A percentile compares a stretch with the other conserved stretches of the same genome.
Evolutionary conservation across 202 grass and related monocot species (phyloP).

Genomic region (Panicum hallii): DNA sequence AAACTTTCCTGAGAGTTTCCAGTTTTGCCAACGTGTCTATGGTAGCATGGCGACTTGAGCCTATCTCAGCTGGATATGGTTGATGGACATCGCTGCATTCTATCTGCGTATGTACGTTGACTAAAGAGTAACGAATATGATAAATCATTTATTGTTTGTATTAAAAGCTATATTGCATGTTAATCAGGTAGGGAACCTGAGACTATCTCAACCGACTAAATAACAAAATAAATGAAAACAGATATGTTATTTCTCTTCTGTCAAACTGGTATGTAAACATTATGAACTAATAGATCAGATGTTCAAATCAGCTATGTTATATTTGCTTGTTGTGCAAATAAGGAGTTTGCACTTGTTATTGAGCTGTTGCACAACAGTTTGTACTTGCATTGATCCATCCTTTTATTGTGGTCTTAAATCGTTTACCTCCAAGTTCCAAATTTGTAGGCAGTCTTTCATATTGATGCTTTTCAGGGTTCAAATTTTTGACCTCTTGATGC

Average conservation of each 20-base stretch:
- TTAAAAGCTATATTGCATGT: constrained; percentile 22
- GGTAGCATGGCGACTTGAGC: constrained; percentile 6
- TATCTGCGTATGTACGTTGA: constrained; percentile 5
- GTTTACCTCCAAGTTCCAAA: not conserved
- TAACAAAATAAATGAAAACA: constrained; percentile 8
- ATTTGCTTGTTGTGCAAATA: not conserved
- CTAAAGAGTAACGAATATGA: constrained; percentile 8
- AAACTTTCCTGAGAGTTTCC: constrained; percentile 3
- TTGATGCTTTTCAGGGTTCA: constrained; percentile 19
- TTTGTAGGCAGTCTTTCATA: constrained; percentile 16
- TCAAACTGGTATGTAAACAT: constrained; percentile 2
- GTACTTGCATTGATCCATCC: not conserved
- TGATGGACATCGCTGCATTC: not conserved
- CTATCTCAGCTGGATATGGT: not conserved
- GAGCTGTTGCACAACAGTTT: constrained; percentile 3
- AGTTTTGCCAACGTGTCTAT: not conserved
- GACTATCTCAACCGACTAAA: constrained; percentile 4
- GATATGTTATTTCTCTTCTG: not conserved
- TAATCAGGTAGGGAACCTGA: not conserved
- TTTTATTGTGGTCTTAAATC: not conserved
- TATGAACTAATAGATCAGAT: not conserved
- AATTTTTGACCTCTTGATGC: not conserved
- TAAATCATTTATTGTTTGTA: constrained; percentile 7
- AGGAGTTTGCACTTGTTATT: not conserved
- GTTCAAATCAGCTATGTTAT: constrained; percentile 26